Conservation (phyloP, 1,284 basidiomycete species). For the Tetrapyrgos nigripes region DNA sequence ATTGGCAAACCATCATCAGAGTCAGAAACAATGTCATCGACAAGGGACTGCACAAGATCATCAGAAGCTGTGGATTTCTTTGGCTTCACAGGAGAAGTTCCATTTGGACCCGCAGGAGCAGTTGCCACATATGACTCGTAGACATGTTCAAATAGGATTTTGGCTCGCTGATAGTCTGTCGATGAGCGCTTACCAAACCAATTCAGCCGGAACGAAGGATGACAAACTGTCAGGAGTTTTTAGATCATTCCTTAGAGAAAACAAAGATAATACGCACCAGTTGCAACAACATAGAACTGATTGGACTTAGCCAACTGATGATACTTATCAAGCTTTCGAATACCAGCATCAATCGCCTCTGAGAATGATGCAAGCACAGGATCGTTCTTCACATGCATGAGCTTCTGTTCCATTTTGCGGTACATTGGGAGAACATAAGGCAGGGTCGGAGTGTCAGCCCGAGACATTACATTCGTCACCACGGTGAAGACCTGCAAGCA, state of each 20-base stretch:
- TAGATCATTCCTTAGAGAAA: too few species aligned
- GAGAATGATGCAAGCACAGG: not conserved
- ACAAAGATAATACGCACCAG: conserved; percentile 16
- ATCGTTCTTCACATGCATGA: conserved; percentile 2
- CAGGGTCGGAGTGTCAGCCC: conserved; percentile 20
- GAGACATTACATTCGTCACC: conserved; percentile 27
- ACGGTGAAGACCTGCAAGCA: conserved; percentile 24
- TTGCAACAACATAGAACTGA: conserved; percentile 21
- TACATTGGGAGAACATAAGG: conserved; percentile 26
- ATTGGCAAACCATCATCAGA: too few species aligned
- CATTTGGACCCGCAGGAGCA: not conserved
- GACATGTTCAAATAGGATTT: conserved; percentile 13
- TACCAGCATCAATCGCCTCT: conserved; percentile 14
- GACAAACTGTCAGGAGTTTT: conserved; percentile 19
- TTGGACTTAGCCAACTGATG: conserved; percentile 2
- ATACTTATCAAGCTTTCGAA: conserved; percentile 26
- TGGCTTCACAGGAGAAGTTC: not conserved
- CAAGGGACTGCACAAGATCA: not conserved
- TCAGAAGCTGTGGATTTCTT: not conserved
- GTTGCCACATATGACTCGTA: conserved; percentile 9
- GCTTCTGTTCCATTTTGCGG: conserved; percentile 21
- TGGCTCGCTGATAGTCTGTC: conserved; percentile 5
- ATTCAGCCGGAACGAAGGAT: conserved; percentile 21
- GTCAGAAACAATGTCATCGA: not conserved
- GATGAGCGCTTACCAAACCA: conserved; percentile 19